These are phyloP conservation scores for Thelonectria discophora DNA, from an alignment of 2,329 filamentous ascomycete genomes.

Conservation along the genomic window DNA sequence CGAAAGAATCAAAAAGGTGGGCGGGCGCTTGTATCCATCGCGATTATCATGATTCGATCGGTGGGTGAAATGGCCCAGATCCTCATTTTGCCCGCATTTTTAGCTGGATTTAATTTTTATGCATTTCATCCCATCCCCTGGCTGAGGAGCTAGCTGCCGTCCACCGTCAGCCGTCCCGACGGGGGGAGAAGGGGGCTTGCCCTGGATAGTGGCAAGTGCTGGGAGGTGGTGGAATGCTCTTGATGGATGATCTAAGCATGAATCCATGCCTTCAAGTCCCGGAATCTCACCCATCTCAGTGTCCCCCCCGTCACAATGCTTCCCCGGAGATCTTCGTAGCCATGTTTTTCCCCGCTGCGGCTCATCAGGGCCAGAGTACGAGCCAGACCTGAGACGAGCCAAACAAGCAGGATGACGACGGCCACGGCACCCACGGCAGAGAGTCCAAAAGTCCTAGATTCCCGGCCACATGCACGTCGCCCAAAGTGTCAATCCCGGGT, in stretches of 20 bases:
- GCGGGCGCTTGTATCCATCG: background rate
- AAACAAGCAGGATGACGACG: background rate
- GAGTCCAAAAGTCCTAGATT: background rate
- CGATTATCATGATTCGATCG: background rate
- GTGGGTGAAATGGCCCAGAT: background rate
- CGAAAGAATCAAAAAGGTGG: background rate
- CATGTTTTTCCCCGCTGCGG: background rate
- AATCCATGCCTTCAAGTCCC: too few species aligned
- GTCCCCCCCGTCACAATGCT: background rate
- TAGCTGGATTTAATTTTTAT: background rate
- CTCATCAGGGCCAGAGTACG: background rate
- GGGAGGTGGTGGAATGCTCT: too few species aligned
- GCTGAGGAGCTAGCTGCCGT: too few species aligned
- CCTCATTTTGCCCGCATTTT: background rate
- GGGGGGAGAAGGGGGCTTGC: too few species aligned
- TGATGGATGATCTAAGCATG: too few species aligned
- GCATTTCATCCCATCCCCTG: too few species aligned
- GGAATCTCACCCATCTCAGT: too few species aligned
- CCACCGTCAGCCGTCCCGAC: too few species aligned
- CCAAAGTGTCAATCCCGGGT: background rate
- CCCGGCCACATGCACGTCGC: background rate
- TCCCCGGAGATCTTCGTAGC: background rate
- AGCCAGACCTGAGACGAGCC: too few species aligned
- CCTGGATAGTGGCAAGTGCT: too few species aligned
- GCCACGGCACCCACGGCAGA: too few species aligned